Conservation (phyloP, 257 asterid genomes). For the Solanum peruvianum region DNA sequence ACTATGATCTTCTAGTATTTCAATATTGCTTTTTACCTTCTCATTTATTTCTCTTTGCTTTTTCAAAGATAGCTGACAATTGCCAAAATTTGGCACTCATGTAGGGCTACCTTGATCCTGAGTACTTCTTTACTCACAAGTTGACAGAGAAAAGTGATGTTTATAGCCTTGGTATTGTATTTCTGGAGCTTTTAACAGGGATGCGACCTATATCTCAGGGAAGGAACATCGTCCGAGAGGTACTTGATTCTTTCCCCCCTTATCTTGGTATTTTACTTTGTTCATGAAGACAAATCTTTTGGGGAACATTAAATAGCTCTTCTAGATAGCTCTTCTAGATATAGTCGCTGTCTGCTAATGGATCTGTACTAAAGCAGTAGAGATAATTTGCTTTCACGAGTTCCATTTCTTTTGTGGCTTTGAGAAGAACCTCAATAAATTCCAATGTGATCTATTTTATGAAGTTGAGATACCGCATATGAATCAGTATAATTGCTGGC, state of each 20-base stretch:
- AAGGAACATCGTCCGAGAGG: neutral
- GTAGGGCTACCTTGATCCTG: neutral
- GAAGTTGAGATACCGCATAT: neutral
- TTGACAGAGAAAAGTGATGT: neutral
- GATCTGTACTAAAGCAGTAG: neutral
- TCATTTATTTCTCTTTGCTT: neutral
- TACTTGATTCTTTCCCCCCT: neutral
- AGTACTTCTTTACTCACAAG: neutral
- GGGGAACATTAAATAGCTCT: neutral
- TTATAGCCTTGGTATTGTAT: neutral
- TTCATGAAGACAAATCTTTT: neutral
- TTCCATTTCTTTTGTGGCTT: neutral
- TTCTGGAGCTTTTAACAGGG: neutral
- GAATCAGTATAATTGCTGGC: neutral
- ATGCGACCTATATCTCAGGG: slow-evolving; percentile 1
- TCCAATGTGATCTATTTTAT: neutral
- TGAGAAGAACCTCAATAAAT: neutral
- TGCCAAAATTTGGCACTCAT: neutral
- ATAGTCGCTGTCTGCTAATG: neutral
- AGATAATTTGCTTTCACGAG: neutral
- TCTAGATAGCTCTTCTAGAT: neutral
- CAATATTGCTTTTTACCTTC: neutral
- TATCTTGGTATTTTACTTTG: neutral
- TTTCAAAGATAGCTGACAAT: neutral
- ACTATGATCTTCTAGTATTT: neutral